phyloP scores from a whole-genome alignment of 2,329 filamentous ascomycete species.

The Arthroderma uncinatum region DNA sequence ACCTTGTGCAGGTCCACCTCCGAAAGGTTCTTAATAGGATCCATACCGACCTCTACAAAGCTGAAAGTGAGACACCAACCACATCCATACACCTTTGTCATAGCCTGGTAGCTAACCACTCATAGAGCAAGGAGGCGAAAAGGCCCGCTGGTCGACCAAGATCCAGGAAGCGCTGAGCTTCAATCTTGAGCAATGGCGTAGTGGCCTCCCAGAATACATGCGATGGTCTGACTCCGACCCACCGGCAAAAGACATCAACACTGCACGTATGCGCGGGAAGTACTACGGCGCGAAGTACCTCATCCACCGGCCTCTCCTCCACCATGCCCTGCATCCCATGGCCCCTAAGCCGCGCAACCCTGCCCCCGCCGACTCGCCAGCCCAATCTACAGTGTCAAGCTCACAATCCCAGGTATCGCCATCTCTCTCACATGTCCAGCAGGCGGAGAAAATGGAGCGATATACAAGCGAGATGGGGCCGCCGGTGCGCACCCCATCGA shows the following conservation, averaged over 20 bases:
- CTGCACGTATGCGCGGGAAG: conserved; percentile 77
- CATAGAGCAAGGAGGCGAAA: conserved; percentile 14
- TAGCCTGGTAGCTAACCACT: not conserved
- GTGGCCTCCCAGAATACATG: conserved; percentile 42
- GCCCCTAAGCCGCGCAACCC: conserved; percentile 20
- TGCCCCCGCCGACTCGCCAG: conserved; percentile 24
- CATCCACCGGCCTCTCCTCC: conserved; percentile 68
- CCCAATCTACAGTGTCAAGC: conserved; percentile 20
- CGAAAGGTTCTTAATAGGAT: conserved; percentile 47
- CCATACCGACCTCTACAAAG: conserved; percentile 45
- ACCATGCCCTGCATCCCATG: conserved; percentile 45
- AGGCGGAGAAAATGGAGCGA: conserved; percentile 23
- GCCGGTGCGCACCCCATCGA: conserved; percentile 17
- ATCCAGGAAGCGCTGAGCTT: conserved; percentile 35
- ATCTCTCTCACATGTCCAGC: conserved; percentile 23
- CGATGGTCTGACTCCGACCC: conserved; percentile 56
- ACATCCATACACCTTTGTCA: not conserved
- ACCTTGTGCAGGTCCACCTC: conserved; percentile 51
- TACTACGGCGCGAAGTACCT: conserved; percentile 90
- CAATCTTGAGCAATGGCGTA: conserved; percentile 45
- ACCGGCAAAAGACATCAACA: conserved; percentile 64
- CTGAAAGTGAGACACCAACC: conserved; percentile 20
- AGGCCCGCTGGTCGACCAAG: conserved; percentile 28
- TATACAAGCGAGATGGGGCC: conserved; percentile 25
- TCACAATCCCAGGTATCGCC: conserved; percentile 28